Evolutionary conservation across 2,329 filamentous ascomycete genomes (phyloP), one percentile per base, ranked within the genome.

Genomic region (Scedosporium dehoogii): DNA sequence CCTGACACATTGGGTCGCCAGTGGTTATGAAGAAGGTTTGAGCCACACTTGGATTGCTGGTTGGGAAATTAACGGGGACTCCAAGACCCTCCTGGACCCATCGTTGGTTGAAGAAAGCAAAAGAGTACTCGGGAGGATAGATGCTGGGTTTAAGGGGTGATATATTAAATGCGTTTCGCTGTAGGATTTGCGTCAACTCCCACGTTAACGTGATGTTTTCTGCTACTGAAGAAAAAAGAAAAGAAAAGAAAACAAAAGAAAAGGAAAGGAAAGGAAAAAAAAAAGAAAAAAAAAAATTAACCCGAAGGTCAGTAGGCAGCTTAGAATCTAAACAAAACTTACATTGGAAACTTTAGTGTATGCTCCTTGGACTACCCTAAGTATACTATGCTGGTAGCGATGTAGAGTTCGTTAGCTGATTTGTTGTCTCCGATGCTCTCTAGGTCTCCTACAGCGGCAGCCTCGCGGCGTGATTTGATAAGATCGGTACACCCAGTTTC

Each of bases 31-130:
- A 87, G 38, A 81, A 82, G 0, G 79, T 83, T 38, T 72, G 69
- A 3, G 71, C 69, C 66, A 85, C 85, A 10, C 14, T 55, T 7
- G 44, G 23, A 12, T 75, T 80, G 4, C 66, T 65, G 48, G 79
- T 71, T 0, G 84, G 83, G 68, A 78, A 87, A 70, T 87, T 87
- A 60, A 87, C 71, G 6, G 82, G 81, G 0, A 86, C 81, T 12
- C 87, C 87, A 25, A 90, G 79, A 1, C 83, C 82, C 21, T 81
- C 70, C 64, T 84, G 82, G 1, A 89, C 78, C 6, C 71, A 66
- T 7, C 79, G 77, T 53, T 81, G 79, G 69, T 89, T 88, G 61
- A 92, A 78, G 71, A 88, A 91, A 42, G 85, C 79, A 23, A 78
- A 67, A 70, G 87, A 88, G 61, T 82, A 84, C 42, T 73, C 74